Percentiles rank a stretch among this genome's conserved stretches.
Conservation (phyloP, 257 asterid genomes). For the Thymus quinquecostatus region DNA sequence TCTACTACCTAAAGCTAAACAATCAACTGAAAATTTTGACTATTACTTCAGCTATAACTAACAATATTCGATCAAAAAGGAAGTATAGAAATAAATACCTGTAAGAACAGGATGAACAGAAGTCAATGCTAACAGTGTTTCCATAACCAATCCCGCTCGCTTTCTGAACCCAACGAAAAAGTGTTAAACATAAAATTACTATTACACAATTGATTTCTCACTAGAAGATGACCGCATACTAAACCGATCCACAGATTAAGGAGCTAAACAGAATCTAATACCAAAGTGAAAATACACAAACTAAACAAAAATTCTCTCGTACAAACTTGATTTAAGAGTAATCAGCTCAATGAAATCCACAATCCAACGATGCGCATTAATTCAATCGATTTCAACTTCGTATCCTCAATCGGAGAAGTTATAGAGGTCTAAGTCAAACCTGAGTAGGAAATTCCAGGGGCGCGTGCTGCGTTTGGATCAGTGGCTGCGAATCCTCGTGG, state of each 20-base stretch:
- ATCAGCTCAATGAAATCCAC: slow-evolving; percentile 8
- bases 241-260: slow-evolving; percentile 12
- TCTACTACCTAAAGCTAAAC: background rate
- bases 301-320: background rate
- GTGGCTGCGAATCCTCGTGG: slow-evolving; percentile 41
- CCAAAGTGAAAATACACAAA: slow-evolving; percentile 1
- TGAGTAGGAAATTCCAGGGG: slow-evolving; percentile 66
- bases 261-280: slow-evolving; percentile 3
- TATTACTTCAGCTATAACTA: background rate
- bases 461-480: slow-evolving; percentile 56
- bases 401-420: background rate
- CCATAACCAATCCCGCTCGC: slow-evolving; percentile 70
- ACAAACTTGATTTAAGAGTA: slow-evolving; percentile 7
- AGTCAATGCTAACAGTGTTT: slow-evolving; percentile 80
- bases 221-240: background rate
- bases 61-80: background rate
- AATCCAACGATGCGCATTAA: slow-evolving; percentile 1
- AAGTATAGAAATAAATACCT: slow-evolving; percentile 41
- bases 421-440: slow-evolving; percentile 31
- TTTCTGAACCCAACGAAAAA: slow-evolving; percentile 48
- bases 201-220: background rate
- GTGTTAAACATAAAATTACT: background rate
- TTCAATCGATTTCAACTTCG: slow-evolving; percentile 8
- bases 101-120: slow-evolving; percentile 93
- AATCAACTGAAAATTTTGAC: background rate